Evolutionary conservation across 2,329 filamentous ascomycete species (phyloP).

Genomic region (Metarhizium album): DNA sequence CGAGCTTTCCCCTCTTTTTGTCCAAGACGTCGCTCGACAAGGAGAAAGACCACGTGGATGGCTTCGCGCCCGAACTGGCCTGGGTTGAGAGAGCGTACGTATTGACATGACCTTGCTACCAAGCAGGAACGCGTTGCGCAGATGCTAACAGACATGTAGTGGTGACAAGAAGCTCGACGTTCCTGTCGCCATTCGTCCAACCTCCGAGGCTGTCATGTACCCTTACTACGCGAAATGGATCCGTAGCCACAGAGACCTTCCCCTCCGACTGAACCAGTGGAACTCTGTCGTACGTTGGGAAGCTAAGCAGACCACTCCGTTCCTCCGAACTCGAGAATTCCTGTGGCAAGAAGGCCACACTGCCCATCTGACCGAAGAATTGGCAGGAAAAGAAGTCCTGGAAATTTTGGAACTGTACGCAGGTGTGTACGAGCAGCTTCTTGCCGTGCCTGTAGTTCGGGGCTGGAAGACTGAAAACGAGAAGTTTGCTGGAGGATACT

Average conservation of each 20-base stretch:
- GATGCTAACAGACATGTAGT: conserved; percentile 29
- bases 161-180: conserved; percentile 89
- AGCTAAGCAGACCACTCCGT: conserved; percentile 83
- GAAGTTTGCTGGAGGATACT: conserved; percentile 93
- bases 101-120: background rate
- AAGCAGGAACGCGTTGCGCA: background rate
- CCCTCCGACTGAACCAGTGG: conserved; percentile 94
- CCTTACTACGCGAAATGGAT: conserved; percentile 97
- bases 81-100: conserved; percentile 77
- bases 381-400: conserved; percentile 75
- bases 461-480: conserved; percentile 95
- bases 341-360: conserved; percentile 95
- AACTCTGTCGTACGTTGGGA: conserved; percentile 91
- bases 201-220: conserved; percentile 79
- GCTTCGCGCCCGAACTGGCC: conserved; percentile 88
- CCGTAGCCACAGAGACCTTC: conserved; percentile 87
- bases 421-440: conserved; percentile 81
- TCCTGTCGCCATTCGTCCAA: conserved; percentile 56
- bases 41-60: conserved; percentile 95
- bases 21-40: conserved; percentile 76
- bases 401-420: conserved; percentile 92
- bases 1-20: conserved; percentile 94
- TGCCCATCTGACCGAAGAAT: conserved; percentile 75
- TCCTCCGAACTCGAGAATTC: conserved; percentile 89
- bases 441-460: conserved; percentile 89